Conservation (phyloP, 768 basidiomycete genomes). For the Pisolithus sp. region DNA sequence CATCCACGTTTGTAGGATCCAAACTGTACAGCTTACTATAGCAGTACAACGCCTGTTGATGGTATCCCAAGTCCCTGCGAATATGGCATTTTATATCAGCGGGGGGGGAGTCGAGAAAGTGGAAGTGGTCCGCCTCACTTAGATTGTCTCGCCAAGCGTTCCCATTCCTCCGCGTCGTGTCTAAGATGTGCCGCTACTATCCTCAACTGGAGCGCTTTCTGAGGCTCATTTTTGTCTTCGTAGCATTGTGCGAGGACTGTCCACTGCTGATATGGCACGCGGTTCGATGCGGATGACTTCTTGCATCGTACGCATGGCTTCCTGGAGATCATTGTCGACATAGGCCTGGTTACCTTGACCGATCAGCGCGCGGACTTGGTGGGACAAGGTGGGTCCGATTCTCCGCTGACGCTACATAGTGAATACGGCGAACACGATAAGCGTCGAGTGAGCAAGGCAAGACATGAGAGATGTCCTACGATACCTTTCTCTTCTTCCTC, state of each 20-base stretch:
- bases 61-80: conserved; percentile 54
- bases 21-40: conserved; percentile 75
- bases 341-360: conserved; percentile 87
- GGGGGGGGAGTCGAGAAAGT: conserved; percentile 49
- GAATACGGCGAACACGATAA: neutral
- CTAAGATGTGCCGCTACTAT: conserved; percentile 89
- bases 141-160: conserved; percentile 66
- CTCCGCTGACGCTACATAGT: conserved; percentile 33
- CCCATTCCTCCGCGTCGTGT: conserved; percentile 85
- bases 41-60: conserved; percentile 89
- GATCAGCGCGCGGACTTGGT: conserved; percentile 66
- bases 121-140: conserved; percentile 41
- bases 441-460: neutral
- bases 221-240: conserved; percentile 58
- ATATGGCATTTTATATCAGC: neutral
- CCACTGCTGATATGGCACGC: conserved; percentile 77
- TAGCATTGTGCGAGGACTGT: conserved; percentile 82
- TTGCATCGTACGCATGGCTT: conserved; percentile 75
- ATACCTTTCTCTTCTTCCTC: conserved; percentile 37
- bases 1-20: conserved; percentile 76
- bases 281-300: conserved; percentile 95
- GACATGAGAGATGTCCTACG: too few species aligned
- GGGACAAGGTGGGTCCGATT: conserved; percentile 56
- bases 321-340: conserved; percentile 57
- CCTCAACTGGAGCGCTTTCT: conserved; percentile 73